Conservation (phyloP, 2,329 filamentous ascomycete species). For the Talaromyces pinophilus region DNA sequence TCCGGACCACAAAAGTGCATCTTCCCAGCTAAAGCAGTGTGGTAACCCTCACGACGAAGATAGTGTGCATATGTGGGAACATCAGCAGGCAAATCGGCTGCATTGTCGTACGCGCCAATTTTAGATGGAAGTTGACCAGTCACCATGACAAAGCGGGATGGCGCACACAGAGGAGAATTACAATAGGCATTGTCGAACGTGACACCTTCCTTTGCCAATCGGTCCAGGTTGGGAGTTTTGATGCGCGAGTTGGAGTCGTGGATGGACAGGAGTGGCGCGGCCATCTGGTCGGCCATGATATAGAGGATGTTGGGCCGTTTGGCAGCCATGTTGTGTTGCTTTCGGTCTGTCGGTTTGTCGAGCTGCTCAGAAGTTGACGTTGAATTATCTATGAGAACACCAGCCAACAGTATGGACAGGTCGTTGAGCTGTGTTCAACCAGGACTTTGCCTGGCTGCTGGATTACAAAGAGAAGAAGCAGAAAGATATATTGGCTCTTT, state of each 20-base stretch:
- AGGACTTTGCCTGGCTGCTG: neutral
- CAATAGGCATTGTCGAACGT: slow-evolving; percentile 95
- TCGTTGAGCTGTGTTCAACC: neutral
- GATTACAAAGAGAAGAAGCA: slow-evolving; percentile 7
- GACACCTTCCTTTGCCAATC: slow-evolving; percentile 75
- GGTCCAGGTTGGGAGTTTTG: slow-evolving; percentile 87
- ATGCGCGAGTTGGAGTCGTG: slow-evolving; percentile 87
- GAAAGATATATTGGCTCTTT: neutral
- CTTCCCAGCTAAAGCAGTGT: slow-evolving; percentile 88
- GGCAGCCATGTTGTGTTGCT: slow-evolving; percentile 37
- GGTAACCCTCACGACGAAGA: slow-evolving; percentile 78
- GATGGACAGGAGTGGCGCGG: slow-evolving; percentile 86
- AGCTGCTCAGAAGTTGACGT: neutral
- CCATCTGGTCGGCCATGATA: slow-evolving; percentile 96
- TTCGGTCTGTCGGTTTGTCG: neutral
- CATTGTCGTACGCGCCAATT: slow-evolving; percentile 91
- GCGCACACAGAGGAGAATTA: slow-evolving; percentile 87
- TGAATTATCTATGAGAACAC: neutral
- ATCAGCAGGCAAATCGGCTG: slow-evolving; percentile 77
- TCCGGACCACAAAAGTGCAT: slow-evolving; percentile 94
- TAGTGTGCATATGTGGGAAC: slow-evolving; percentile 92
- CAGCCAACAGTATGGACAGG: neutral
- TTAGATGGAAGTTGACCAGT: slow-evolving; percentile 87
- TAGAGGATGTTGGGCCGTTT: slow-evolving; percentile 77
- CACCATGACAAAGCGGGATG: slow-evolving; percentile 92